Base-by-base conservation (phyloP, 1,139 yeast genomes). In the Wickerhamomyces sp. region DNA sequence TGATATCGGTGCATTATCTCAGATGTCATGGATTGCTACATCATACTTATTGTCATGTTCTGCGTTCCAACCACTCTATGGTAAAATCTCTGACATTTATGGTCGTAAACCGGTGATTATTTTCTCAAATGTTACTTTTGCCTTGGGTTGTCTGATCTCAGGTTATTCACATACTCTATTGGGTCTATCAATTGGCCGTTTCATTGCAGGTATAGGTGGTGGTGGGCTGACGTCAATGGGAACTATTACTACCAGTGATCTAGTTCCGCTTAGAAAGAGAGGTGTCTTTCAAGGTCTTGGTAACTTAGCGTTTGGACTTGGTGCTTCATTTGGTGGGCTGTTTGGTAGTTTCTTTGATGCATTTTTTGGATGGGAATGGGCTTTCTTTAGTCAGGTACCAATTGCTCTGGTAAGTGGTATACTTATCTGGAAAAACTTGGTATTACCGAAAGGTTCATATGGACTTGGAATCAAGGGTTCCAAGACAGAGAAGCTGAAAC, bases 11-110 rank as follows among this genome's bases (percentile, higher is more conserved):
- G 79, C 76, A 27, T 62, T 79, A 36, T 74, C 77, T 14, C 67
- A 72, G 43, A 68, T 78, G 39, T 70, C 82, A 7, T 79, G 84
- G 82, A 74, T 79, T 32, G 85, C 83, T 5, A 76, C 84, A 0
- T 73, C 83, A 0, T 81, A 80, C 55, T 61, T 81, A 40, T 63
- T 81, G n/a, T 72, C 85, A 7, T 76, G 78, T 46, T 76, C 84
- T 1, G 80, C 84, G 3, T 77, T 80, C 54, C 87, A 81, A 64
- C 96, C 96, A 1, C 65, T 90, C 27, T 88, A 83, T 55, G 96
- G 96, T 27, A 89, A 88, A 59, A 65, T 90, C 33, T 83, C 94
- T 5, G 96, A 89, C 58, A 86, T 89, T 39, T 88, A 84, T 62
- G 96, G 96, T 23, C 75, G 96, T 56, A 84, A 78, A 59, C 61